phyloP scores from a whole-genome alignment of 2,329 filamentous ascomycete genomes.

The Trichophyton mentagrophytes region DNA sequence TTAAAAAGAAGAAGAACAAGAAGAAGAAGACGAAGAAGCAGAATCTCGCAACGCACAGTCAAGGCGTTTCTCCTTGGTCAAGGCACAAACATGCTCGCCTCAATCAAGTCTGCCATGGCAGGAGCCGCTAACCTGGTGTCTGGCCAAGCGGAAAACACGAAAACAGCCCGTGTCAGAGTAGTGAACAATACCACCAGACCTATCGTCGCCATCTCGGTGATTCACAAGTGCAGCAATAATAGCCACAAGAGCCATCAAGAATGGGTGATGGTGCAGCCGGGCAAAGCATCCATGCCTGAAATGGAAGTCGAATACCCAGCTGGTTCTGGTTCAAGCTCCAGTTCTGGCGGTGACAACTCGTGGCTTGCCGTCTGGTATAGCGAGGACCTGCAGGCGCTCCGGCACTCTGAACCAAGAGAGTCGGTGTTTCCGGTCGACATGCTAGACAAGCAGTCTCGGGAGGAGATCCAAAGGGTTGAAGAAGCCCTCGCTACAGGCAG shows the following conservation, averaged over 20 bases:
- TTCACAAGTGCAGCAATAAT: background rate
- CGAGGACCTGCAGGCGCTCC: background rate
- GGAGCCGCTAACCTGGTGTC: background rate
- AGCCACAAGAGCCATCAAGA: background rate
- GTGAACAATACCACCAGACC: background rate
- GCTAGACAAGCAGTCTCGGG: background rate
- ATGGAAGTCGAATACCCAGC: background rate
- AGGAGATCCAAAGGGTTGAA: background rate
- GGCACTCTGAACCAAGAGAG: background rate
- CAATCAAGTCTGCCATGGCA: background rate
- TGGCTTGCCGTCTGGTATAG: background rate
- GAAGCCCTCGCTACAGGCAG: background rate
- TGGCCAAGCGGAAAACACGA: background rate
- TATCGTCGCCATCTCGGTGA: background rate
- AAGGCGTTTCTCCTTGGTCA: background rate
- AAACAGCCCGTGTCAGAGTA: background rate
- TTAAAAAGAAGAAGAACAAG: background rate
- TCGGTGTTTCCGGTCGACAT: background rate
- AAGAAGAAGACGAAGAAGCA: too few relatives aligned
- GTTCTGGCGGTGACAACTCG: background rate
- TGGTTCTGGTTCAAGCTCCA: background rate
- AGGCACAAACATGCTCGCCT: background rate
- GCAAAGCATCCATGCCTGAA: background rate
- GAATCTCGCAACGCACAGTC: background rate
- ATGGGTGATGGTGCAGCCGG: background rate